Conservation (phyloP, 1,284 basidiomycete species). For the Cutaneotrichosporon spelunceum region DNA sequence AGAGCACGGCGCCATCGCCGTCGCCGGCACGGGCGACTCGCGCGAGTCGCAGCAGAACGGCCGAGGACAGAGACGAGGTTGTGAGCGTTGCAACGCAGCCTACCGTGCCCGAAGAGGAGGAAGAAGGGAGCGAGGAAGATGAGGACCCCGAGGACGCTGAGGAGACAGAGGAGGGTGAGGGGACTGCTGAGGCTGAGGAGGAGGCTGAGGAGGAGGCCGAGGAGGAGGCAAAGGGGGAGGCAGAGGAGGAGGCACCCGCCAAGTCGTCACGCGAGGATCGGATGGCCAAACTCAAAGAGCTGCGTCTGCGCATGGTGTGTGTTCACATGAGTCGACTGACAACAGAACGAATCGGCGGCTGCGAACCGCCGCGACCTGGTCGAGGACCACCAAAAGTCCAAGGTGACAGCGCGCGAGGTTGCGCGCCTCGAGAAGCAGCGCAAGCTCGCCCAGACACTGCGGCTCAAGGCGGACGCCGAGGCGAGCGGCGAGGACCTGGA, state of each 20-base stretch:
- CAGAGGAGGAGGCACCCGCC: slow-evolving; percentile 3
- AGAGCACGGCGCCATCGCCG: slow-evolving; percentile 38
- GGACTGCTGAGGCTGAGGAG: slow-evolving; percentile 17
- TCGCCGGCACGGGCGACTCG: slow-evolving; percentile 26
- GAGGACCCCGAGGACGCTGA: slow-evolving; percentile 11
- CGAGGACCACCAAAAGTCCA: slow-evolving; percentile 72
- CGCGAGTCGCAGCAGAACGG: slow-evolving; percentile 6
- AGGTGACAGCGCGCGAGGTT: slow-evolving; percentile 69
- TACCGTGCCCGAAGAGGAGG: slow-evolving; percentile 15
- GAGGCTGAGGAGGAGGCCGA: slow-evolving; percentile 15
- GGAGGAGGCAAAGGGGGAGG: slow-evolving; percentile 18
- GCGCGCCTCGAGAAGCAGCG: slow-evolving; percentile 79
- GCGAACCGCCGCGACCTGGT: slow-evolving; percentile 80
- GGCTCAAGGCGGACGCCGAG: slow-evolving; percentile 80
- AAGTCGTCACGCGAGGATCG: slow-evolving; percentile 61
- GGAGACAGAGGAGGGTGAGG: slow-evolving; percentile 17
- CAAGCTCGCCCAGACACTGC: slow-evolving; percentile 80
- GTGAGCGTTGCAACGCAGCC: slow-evolving; percentile 12
- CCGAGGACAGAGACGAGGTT: background rate
- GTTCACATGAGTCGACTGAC: background rate
- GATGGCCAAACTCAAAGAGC: slow-evolving; percentile 68
- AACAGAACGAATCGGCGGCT: slow-evolving; percentile 67
- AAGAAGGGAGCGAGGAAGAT: slow-evolving; percentile 12
- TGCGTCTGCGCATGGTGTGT: slow-evolving; percentile 73
- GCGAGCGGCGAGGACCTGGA: slow-evolving; percentile 71